Evolutionary conservation across 164 flowering plant species (phyloP).

Genomic region (Magnolia officinalis): DNA sequence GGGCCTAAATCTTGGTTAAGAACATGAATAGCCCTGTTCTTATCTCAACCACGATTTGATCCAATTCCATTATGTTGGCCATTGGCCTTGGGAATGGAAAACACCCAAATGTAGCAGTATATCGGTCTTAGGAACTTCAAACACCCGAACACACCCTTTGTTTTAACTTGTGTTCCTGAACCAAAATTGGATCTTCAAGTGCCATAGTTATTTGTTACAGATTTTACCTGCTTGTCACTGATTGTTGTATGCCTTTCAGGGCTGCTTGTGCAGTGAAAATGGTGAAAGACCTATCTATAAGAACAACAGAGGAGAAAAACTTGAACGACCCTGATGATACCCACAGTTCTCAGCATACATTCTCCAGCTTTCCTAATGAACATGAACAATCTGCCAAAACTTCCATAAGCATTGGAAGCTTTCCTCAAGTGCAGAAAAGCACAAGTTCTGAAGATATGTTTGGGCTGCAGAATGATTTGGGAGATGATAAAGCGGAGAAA

Average conservation of each 20-base stretch:
- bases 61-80: background rate
- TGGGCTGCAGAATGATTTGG: slow-evolving; percentile 19
- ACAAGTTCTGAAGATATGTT: slow-evolving; percentile 68
- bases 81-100: background rate
- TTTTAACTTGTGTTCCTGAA: background rate
- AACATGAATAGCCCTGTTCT: background rate
- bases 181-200: background rate
- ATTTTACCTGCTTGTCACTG: background rate
- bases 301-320: slow-evolving; percentile 58
- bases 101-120: background rate
- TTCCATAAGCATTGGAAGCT: slow-evolving; percentile 78
- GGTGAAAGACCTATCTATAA: slow-evolving; percentile 66
- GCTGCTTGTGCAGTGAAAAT: slow-evolving; percentile 83
- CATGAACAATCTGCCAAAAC: slow-evolving; percentile 77
- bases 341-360: slow-evolving; percentile 76
- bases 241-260: slow-evolving; percentile 41
- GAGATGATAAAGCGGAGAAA: slow-evolving; percentile 31
- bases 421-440: slow-evolving; percentile 72
- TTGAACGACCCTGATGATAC: slow-evolving; percentile 72
- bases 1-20: background rate
- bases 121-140: background rate
- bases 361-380: slow-evolving; percentile 77
- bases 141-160: too few relatives aligned
- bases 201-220: background rate
- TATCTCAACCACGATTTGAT: background rate